Evolutionary conservation across 169 alveolate species (phyloP).

Genomic region (Condylostoma magnum): DNA sequence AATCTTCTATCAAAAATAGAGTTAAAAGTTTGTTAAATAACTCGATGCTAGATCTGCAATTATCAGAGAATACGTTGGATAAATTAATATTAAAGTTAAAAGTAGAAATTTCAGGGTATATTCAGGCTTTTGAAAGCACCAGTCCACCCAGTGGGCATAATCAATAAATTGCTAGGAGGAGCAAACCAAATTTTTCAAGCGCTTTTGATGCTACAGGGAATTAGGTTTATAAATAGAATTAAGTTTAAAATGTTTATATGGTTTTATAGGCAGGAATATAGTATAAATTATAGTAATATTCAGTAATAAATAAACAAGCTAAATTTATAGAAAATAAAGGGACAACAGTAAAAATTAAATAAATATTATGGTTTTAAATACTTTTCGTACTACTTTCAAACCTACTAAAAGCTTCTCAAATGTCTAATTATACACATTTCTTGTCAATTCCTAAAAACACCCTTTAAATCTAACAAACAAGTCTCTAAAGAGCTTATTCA

Average conservation of each 20-base stretch:
- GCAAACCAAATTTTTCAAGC: no score
- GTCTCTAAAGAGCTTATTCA: not conserved
- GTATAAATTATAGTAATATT: not conserved
- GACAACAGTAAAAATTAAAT: not conserved
- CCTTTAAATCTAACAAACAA: not conserved
- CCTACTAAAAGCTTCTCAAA: not conserved
- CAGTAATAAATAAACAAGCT: not conserved
- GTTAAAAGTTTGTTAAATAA: constrained; percentile 64
- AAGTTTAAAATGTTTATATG: not conserved
- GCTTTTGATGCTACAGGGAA: no score
- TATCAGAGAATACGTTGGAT: no score
- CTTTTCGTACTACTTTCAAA: not conserved
- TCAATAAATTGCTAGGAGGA: no score
- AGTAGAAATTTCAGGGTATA: no score
- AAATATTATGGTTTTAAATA: not conserved
- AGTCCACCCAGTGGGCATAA: no score
- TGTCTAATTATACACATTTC: not conserved
- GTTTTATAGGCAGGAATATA: not conserved
- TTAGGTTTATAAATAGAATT: not conserved
- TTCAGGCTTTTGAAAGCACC: no score
- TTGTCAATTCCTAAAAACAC: not conserved
- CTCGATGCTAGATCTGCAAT: constrained; percentile 9
- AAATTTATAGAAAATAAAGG: not conserved
- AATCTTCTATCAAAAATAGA: constrained; percentile 71
- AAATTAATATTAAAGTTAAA: no score